Evolutionary conservation across 2,329 filamentous ascomycete species (phyloP).

Genomic region (Daldinia eschscholtzii): DNA sequence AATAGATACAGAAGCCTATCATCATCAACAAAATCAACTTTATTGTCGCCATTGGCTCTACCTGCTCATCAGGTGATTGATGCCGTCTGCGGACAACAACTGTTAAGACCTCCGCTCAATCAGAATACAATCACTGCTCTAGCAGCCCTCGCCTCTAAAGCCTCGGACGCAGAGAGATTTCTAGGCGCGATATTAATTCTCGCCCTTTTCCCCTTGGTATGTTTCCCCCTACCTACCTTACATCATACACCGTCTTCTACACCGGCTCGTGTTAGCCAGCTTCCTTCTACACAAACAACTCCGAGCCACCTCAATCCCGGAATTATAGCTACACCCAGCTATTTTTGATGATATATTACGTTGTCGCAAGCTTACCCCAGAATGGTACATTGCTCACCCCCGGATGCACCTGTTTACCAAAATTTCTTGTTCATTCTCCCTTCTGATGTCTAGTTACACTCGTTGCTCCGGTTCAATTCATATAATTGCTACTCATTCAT

Average conservation of each 20-base stretch:
- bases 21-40: constrained; percentile 59
- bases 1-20: constrained; percentile 63
- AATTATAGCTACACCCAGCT: constrained; percentile 34
- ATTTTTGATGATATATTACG: constrained; percentile 43
- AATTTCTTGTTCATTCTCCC: constrained; percentile 26
- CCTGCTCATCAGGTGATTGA: constrained; percentile 65
- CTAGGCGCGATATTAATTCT: constrained; percentile 42
- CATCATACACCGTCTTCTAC: constrained; percentile 31
- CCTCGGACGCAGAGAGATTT: constrained; percentile 36
- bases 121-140: constrained; percentile 45
- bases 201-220: constrained; percentile 44
- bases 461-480: constrained; percentile 20
- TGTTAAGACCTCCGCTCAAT: constrained; percentile 52
- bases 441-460: constrained; percentile 32
- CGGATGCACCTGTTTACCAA: constrained; percentile 37
- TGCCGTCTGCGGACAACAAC: constrained; percentile 59
- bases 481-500: constrained; percentile 29
- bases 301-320: constrained; percentile 47
- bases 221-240: constrained; percentile 31
- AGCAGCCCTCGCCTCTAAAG: constrained; percentile 36
- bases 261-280: constrained; percentile 29
- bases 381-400: constrained; percentile 33
- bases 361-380: constrained; percentile 44
- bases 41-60: constrained; percentile 62
- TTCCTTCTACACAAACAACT: constrained; percentile 38